A percentile compares a stretch with the other conserved stretches of the same genome.
Evolutionary conservation across 2,329 filamentous ascomycete species (phyloP).

Genomic region (Trichoderma cornu-damae): DNA sequence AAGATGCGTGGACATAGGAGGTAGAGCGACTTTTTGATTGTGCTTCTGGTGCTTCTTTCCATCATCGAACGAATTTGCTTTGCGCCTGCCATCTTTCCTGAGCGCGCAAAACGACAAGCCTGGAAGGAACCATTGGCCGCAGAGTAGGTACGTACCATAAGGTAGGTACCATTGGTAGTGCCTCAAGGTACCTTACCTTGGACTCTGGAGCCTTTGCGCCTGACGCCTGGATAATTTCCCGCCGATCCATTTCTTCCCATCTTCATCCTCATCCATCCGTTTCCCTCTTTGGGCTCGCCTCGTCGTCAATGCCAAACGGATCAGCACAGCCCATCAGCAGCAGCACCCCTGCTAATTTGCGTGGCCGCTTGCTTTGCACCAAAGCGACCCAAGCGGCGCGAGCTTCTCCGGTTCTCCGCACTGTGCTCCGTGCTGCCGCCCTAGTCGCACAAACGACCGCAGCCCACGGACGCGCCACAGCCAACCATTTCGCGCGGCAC

Average conservation of each 20-base stretch:
- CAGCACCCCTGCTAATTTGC: conserved; percentile 5
- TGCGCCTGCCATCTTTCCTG: not conserved
- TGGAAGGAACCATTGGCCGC: not conserved
- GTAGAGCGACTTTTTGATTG: not conserved
- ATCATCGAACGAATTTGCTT: no score
- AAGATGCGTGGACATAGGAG: not conserved
- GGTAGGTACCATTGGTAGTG: no score
- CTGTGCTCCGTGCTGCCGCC: not conserved
- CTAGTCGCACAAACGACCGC: conserved; percentile 9
- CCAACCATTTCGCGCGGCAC: conserved; percentile 14
- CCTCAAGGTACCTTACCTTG: not conserved
- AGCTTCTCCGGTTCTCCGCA: no score
- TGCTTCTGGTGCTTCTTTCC: not conserved
- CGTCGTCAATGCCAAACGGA: conserved; percentile 8
- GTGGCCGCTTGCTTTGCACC: no score
- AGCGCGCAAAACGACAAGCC: not conserved
- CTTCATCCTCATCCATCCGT: not conserved
- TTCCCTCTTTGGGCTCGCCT: not conserved
- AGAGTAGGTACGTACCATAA: no score
- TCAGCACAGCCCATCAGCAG: conserved; percentile 10
- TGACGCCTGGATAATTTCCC: no score
- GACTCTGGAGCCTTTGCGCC: not conserved
- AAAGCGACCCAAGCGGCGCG: not conserved
- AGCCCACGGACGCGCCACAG: conserved; percentile 1
- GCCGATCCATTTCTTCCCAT: not conserved